Conservation (phyloP, 2,329 filamentous ascomycete species). For the Trichoderma afroharzianum region DNA sequence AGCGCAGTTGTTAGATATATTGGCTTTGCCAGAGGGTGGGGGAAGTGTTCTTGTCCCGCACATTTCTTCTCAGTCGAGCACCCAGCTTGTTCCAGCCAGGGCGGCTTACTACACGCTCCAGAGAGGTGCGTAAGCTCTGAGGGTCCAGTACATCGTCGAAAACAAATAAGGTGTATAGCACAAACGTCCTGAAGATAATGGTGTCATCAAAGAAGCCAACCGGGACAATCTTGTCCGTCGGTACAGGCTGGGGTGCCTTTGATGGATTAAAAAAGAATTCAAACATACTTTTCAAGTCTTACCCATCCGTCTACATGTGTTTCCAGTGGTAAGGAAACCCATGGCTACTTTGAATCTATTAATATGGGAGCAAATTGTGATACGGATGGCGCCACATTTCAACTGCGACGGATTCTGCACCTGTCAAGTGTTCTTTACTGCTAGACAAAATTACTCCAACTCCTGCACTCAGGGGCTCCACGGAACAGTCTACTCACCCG, state of each 20-base stretch:
- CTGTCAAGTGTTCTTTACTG: too few relatives aligned
- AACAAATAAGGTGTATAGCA: background rate
- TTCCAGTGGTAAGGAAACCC: too few relatives aligned
- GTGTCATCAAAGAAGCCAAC: slow-evolving; percentile 8
- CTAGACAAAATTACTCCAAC: too few relatives aligned
- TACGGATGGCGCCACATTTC: too few relatives aligned
- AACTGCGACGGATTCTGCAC: too few relatives aligned
- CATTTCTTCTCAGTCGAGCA: slow-evolving; percentile 35
- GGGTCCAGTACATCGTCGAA: slow-evolving; percentile 47
- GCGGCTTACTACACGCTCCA: slow-evolving; percentile 38
- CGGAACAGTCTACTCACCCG: too few relatives aligned
- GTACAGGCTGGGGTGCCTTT: background rate
- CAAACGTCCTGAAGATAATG: background rate
- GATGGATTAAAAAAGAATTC: background rate
- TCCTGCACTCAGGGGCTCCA: too few relatives aligned
- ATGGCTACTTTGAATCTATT: too few relatives aligned
- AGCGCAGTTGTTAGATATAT: background rate
- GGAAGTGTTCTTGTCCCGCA: slow-evolving; percentile 18
- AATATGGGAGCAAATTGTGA: too few relatives aligned
- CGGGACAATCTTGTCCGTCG: background rate
- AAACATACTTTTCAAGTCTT: background rate
- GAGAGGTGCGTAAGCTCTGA: slow-evolving; percentile 33
- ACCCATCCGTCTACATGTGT: too few relatives aligned
- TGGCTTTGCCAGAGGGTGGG: slow-evolving; percentile 27
- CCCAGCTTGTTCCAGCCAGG: slow-evolving; percentile 46